Percentiles rank a stretch among this genome's conserved stretches.
phyloP scores from a whole-genome alignment of 192 early-diverging fungal species.

The Cetraspora pellucida region DNA sequence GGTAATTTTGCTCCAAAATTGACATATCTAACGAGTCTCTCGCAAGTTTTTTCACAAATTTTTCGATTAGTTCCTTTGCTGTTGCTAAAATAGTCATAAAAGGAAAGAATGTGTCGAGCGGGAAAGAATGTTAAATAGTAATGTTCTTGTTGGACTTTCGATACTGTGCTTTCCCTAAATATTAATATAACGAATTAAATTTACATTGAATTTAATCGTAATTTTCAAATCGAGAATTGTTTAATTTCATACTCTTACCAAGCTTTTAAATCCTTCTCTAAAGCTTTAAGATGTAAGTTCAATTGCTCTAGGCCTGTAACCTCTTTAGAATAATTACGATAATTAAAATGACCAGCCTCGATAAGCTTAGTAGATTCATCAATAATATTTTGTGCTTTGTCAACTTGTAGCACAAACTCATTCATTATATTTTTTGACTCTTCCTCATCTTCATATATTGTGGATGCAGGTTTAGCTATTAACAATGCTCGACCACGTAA shows the following conservation, averaged over 20 bases:
- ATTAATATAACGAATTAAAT: not conserved
- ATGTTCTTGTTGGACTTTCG: conserved; percentile 6
- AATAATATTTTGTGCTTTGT: conserved; percentile 20
- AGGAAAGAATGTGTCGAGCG: conserved; percentile 25
- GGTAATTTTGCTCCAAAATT: not conserved
- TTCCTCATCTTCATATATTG: not conserved
- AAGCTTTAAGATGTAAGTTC: not conserved
- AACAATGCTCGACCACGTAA: conserved; percentile 34
- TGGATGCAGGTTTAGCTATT: conserved; percentile 22
- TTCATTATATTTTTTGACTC: not conserved
- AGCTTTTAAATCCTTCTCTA: conserved; percentile 18
- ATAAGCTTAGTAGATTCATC: conserved; percentile 26
- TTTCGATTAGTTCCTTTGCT: not conserved
- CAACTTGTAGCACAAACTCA: conserved; percentile 32
- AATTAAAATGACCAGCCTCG: conserved; percentile 30
- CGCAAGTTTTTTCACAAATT: not conserved
- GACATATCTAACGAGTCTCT: not conserved
- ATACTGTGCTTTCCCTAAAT: conserved; percentile 13
- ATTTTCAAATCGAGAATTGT: not conserved
- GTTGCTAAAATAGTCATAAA: conserved; percentile 30
- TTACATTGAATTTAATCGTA: not conserved
- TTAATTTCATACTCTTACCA: too few relatives aligned
- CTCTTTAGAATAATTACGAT: not conserved
- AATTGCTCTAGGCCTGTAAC: not conserved
- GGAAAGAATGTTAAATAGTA: conserved; percentile 33